phyloP scores from a whole-genome alignment of 257 asterid species.

The Penstemon barbatus region DNA sequence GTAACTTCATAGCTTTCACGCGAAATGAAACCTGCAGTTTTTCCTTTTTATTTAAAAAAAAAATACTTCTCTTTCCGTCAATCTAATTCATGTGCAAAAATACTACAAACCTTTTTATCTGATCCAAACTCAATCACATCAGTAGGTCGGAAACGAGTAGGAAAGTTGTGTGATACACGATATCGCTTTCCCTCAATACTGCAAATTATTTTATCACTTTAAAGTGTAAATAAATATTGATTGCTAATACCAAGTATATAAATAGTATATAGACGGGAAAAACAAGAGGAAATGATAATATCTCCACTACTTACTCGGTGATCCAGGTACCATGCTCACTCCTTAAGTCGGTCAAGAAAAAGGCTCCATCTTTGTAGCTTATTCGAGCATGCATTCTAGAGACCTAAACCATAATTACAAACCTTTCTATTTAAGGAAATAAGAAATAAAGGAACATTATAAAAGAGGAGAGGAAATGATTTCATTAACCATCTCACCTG shows the following conservation, averaged over 20 bases:
- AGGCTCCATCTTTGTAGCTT: constrained; percentile 70
- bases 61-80: no score
- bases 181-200: constrained; percentile 72
- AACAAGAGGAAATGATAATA: neutral
- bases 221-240: constrained; percentile 1
- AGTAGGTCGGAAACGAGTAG: constrained; percentile 73
- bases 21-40: constrained; percentile 59
- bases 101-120: constrained; percentile 49
- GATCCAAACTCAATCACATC: constrained; percentile 83
- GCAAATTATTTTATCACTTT: constrained; percentile 21
- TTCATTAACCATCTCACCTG: constrained; percentile 41
- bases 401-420: constrained; percentile 39
- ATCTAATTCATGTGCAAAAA: neutral
- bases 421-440: neutral
- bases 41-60: neutral
- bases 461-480: neutral
- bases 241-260: neutral
- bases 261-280: no score
- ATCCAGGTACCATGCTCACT: constrained; percentile 89
- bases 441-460: neutral
- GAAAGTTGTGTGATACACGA: constrained; percentile 61
- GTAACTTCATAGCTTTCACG: constrained; percentile 68
- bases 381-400: constrained; percentile 71
- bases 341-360: constrained; percentile 65
- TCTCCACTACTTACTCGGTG: constrained; percentile 49